Conservation (phyloP, 2,329 filamentous ascomycete species). For the Clonostachys sp. region DNA sequence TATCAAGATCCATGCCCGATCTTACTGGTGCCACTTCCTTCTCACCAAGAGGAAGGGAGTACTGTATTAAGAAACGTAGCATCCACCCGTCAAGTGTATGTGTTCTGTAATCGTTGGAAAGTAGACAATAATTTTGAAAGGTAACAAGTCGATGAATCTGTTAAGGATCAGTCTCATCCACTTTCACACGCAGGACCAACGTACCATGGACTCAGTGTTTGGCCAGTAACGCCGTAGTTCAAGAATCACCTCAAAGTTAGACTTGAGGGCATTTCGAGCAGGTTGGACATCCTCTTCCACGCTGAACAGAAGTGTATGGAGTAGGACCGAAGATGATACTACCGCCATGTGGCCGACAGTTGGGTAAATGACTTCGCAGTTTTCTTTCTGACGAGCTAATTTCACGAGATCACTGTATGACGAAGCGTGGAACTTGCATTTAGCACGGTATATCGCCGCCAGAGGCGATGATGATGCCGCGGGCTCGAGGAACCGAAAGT, state of each 20-base stretch:
- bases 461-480: not conserved
- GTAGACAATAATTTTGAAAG: constrained; percentile 9
- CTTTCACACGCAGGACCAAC: not conserved
- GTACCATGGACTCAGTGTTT: constrained; percentile 5
- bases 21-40: constrained; percentile 9
- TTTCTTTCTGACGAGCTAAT: not conserved
- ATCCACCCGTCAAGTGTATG: constrained; percentile 11
- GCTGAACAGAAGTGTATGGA: constrained; percentile 10
- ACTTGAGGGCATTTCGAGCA: constrained; percentile 5
- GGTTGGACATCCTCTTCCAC: constrained; percentile 3
- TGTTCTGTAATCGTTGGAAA: constrained; percentile 5
- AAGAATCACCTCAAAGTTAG: constrained; percentile 10
- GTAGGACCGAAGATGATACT: constrained; percentile 9
- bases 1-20: too few relatives aligned
- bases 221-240: constrained; percentile 10
- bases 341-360: constrained; percentile 11
- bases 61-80: constrained; percentile 8
- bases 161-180: not conserved
- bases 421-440: constrained; percentile 19
- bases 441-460: not conserved
- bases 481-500: constrained; percentile 26
- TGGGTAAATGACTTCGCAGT: constrained; percentile 7
- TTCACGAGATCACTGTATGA: constrained; percentile 15
- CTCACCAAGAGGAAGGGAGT: constrained; percentile 5
- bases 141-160: constrained; percentile 8